Base-by-base conservation (phyloP, 169 alveolate genomes). In the Eimeria sp. region DNA sequence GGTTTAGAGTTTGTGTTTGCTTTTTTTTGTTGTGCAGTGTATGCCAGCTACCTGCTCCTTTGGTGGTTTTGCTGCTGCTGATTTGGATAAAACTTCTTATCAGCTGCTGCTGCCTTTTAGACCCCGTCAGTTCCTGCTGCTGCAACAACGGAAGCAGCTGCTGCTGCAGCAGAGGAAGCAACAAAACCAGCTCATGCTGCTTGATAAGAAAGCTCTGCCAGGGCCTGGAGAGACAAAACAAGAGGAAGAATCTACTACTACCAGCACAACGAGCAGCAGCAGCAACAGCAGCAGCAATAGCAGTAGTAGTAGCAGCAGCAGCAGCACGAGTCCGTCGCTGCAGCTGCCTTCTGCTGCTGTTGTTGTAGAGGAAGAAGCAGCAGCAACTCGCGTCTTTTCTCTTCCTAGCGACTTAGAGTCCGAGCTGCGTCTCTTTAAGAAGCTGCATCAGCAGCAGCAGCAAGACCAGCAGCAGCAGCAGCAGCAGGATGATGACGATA, bases 401-500 rank as follows among this genome's bases (percentile, higher is more conserved):
- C 47, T 73, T 9, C 84, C 84, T 10, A 20, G 13, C 22, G 84
- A 73, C 51, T 73, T 73, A 22, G 57, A 30, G 84, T 73, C 84
- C 18, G 84, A 73, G 84, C 84, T 73, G 84, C 84, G 84, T 22
- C 61, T 54, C 61, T 54, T 54, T 14, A 7, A 54, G 61, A 54
- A 54, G 61, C 61, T 54, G 61, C 61, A 54, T 7, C 61, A 54
- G 61, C 61, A 54, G 61, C 61, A 54, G 61, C 61, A 54, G 61
- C 20, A 73, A 49, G 51, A 73, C 13, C 57, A 73, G 84, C 84
- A 73, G 84, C 84, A 73, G 84, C 84, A 73, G 84, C 57, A 73
- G 84, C 84, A 73, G 84, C 84, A 73, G 84, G 51, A 73, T 27
- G 51, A 73, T 3, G 51, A 73, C 22, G 51, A 73, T 20, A 9